Conservation (phyloP, 2,329 filamentous ascomycete species). For the Amauroascus niger region DNA sequence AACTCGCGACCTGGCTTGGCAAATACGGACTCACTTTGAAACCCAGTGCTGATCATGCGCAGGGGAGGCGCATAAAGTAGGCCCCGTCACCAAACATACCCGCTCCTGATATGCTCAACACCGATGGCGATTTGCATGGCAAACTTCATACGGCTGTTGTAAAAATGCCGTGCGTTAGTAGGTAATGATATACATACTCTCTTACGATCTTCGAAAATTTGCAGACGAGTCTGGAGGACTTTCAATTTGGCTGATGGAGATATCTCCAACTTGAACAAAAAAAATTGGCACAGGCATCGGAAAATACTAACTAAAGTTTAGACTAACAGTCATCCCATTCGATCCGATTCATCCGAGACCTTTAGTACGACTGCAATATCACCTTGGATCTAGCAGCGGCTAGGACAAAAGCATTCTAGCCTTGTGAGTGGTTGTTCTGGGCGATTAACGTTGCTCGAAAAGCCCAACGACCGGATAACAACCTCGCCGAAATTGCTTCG, state of each 20-base stretch:
- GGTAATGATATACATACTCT: background rate
- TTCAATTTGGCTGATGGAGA: background rate
- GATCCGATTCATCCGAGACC: slow-evolving; percentile 7
- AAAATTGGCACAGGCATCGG: background rate
- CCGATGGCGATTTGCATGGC: background rate
- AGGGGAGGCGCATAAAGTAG: background rate
- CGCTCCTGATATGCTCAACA: background rate
- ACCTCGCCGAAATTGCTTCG: background rate
- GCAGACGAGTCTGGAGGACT: background rate
- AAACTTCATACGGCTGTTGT: background rate
- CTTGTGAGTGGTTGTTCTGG: background rate
- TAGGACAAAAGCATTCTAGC: background rate
- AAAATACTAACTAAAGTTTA: background rate
- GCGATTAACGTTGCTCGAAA: background rate
- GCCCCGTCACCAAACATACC: background rate
- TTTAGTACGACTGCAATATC: background rate
- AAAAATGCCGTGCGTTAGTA: background rate
- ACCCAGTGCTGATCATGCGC: slow-evolving; percentile 10
- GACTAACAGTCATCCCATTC: slow-evolving; percentile 1
- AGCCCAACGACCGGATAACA: background rate
- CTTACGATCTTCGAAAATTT: too few species aligned
- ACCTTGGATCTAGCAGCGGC: background rate
- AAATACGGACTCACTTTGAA: slow-evolving; percentile 9
- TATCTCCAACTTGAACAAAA: too few species aligned
- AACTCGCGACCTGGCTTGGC: background rate